phyloP scores from a whole-genome alignment of 139 green algal genomes.

The Microglena sp. region DNA sequence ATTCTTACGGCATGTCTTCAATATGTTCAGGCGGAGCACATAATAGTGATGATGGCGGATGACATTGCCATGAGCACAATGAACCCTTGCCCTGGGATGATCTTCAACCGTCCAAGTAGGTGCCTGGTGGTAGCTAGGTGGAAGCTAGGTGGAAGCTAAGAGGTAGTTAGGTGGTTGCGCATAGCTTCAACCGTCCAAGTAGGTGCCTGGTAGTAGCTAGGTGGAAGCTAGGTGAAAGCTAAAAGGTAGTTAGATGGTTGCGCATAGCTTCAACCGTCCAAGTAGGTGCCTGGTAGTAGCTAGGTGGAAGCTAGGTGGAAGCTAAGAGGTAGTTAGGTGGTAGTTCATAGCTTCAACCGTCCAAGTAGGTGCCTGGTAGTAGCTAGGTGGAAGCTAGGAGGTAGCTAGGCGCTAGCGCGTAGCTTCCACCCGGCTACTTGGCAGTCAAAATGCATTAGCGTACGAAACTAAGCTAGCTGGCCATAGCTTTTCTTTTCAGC shows the following conservation, averaged over 20 bases:
- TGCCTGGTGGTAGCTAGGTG: not conserved
- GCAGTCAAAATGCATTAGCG: too few relatives aligned
- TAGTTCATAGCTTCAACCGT: not conserved
- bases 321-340: not conserved
- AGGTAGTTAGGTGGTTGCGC: too few relatives aligned
- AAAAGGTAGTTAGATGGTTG: not conserved
- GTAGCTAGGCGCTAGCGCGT: not conserved
- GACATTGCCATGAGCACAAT: constrained; percentile 67
- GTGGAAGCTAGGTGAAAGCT: not conserved
- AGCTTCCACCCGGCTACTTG: not conserved
- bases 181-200: not conserved
- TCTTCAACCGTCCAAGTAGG: constrained; percentile 82
- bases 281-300: not conserved
- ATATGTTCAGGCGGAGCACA: constrained; percentile 49
- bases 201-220: not conserved
- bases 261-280: not conserved
- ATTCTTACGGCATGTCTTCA: not conserved
- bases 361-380: not conserved
- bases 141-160: not conserved
- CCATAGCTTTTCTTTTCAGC: too few relatives aligned
- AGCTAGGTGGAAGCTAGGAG: not conserved
- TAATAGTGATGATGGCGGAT: constrained; percentile 82
- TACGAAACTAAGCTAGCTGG: too few relatives aligned
- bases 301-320: not conserved
- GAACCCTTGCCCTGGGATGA: constrained; percentile 73